phyloP scores from a whole-genome alignment of 2,329 filamentous ascomycete species.

The Emmonsiellopsis sp. region DNA sequence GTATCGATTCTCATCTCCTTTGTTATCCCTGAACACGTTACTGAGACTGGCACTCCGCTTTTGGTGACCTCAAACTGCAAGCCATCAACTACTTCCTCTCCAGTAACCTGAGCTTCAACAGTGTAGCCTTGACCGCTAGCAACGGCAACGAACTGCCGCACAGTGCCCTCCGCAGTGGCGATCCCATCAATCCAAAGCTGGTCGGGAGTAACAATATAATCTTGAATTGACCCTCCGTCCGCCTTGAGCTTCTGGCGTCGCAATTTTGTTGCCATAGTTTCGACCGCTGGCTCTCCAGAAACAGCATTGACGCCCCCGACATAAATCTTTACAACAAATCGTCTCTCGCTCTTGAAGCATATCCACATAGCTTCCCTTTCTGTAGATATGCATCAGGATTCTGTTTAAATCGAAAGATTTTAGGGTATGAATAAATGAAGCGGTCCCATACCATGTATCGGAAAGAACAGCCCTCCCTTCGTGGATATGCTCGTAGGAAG shows the following conservation, averaged over 20 bases:
- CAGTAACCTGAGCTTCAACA: conserved; percentile 39
- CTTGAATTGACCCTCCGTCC: conserved; percentile 23
- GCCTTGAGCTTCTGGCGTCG: conserved; percentile 10
- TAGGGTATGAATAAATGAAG: not conserved
- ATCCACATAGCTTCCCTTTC: conserved; percentile 38
- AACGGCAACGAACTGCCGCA: conserved; percentile 43
- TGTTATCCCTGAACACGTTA: not conserved
- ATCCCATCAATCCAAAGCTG: conserved; percentile 38
- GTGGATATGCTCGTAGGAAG: conserved; percentile 26
- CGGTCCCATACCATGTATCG: conserved; percentile 29
- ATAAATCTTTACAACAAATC: conserved; percentile 32
- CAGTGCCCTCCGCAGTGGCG: conserved; percentile 20
- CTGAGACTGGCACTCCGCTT: not conserved
- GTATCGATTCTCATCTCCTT: not conserved
- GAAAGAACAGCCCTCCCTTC: conserved; percentile 39
- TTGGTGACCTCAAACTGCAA: conserved; percentile 39
- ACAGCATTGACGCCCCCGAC: conserved; percentile 35
- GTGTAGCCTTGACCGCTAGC: conserved; percentile 33
- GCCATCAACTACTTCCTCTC: conserved; percentile 31
- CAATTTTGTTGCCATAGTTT: conserved; percentile 15
- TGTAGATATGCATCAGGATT: conserved; percentile 2
- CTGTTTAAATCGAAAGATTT: not conserved
- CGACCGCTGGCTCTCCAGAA: conserved; percentile 24
- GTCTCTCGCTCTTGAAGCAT: conserved; percentile 15
- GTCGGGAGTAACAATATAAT: conserved; percentile 33